Percentiles rank a stretch among this genome's conserved stretches.
Evolutionary conservation across 768 basidiomycete genomes (phyloP).

Genomic region (Rhodotorula paludigena): DNA sequence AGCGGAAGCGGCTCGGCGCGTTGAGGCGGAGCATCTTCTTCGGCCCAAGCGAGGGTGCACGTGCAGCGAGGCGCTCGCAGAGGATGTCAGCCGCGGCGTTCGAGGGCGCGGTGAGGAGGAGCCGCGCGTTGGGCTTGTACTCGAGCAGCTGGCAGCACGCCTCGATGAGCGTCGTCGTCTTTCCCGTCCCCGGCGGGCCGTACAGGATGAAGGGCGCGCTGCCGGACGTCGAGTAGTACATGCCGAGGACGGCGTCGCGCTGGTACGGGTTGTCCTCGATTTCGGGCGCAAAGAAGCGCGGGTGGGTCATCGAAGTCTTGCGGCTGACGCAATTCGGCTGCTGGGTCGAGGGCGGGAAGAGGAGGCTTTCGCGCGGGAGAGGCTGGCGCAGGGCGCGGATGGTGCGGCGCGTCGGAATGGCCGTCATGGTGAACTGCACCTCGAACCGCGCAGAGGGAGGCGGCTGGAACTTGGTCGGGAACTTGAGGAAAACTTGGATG

Average conservation of each 20-base stretch:
- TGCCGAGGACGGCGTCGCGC: conserved; percentile 38
- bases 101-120: conserved; percentile 46
- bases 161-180: conserved; percentile 41
- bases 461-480: too few relatives aligned
- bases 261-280: conserved; percentile 44
- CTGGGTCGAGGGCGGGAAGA: neutral
- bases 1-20: conserved; percentile 42
- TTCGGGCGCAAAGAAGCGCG: neutral
- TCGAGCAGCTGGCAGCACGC: conserved; percentile 43
- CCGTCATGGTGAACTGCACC: too few relatives aligned
- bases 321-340: too few relatives aligned
- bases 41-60: neutral
- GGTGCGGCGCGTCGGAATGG: too few relatives aligned
- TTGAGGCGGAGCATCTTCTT: conserved; percentile 42
- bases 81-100: conserved; percentile 48
- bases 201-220: conserved; percentile 43
- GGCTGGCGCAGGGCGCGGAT: too few relatives aligned
- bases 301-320: neutral
- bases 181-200: conserved; percentile 46
- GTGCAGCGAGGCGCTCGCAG: conserved; percentile 38
- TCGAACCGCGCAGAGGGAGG: too few relatives aligned
- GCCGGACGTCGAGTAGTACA: conserved; percentile 27
- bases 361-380: too few relatives aligned
- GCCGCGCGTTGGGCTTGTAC: conserved; percentile 29
- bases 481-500: too few relatives aligned